Base-by-base conservation (phyloP, 2,329 filamentous ascomycete species). In the Phialophora chinensis region DNA sequence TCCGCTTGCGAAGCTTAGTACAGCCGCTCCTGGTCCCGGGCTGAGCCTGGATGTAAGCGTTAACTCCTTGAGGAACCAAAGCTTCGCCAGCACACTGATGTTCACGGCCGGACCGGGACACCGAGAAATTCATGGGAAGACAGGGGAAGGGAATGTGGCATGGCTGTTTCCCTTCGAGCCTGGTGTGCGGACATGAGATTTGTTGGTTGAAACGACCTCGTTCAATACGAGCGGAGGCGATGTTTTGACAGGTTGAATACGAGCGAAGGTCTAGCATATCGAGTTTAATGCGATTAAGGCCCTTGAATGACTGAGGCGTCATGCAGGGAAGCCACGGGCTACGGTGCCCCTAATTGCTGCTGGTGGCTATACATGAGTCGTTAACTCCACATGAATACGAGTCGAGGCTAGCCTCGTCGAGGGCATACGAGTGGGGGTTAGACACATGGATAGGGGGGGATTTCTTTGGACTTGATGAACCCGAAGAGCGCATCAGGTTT, bases 211-310 rank as follows among this genome's bases (percentile, higher is more conserved):
- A 8, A 25, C 12, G 2, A 5, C 11, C 11, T 4, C 4, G 10
- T 17, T 38, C n/a, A 60, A 53, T 60, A 60, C 58, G 47, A 60
- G 47, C 29, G n/a, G 31, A 31, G 29, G 58, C 23, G 35, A n/a
- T 49, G 57, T 17, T 50, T 50, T 27, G 25, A 50, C 25, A 1
- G 25, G n/a, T 1, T 33, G 31, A 7, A 50, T 60, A 60, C 57
- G 57, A 60, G 17, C 17, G 14, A 11, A 23, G 57, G 47, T 17
- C 8, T 12, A 47, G 44, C 27, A 49, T 38, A 10, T 14, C 25
- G 29, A 25, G 38, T 6, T 17, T 17, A 42, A 44, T 44, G 2
- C 38, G 5, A n/a, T 42, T 17, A n/a, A 4, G 14, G 14, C 38
- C 17, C 7, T 27, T 25, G 1, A n/a, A n/a, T 7, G 6, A 17